Base-by-base conservation (phyloP, 2,329 filamentous ascomycete genomes). In the Xylaria sp. region DNA sequence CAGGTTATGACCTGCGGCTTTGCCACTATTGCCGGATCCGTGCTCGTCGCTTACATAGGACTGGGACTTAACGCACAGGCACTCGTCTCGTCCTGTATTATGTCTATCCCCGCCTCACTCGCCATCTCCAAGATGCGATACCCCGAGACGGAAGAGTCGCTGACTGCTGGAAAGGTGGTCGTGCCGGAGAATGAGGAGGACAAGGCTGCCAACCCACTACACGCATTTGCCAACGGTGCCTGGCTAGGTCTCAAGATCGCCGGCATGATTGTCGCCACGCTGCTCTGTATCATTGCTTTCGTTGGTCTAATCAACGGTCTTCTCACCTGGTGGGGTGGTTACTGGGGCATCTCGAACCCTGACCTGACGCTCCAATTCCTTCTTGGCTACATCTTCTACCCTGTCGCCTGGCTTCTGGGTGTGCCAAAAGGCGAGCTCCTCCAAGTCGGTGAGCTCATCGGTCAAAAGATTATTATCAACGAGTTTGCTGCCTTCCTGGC, bases 1-100 rank as follows among this genome's bases (percentile, higher is more conserved):
- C 94, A 97, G 82, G 87, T 97, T 80, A 94, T 98, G 93, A 92
- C 91, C 63, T 97, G 92, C 73, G 94, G 94, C 70, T 97, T 97
- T 75, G 94, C 94, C 27, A 97, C 94, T 55, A 97, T 98, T 75
- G 92, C 94, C 13, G 94, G 94, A 69, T 93, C 91, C 75, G 93
- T 97, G 13, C 84, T 98, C 44, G 91, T 96, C 32, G 92, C 92
- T 16, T 98, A 97, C 80, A 94, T 97, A 71, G 84, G 85, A 32
- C 89, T 97, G 75, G 94, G 94, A 48, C 85, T 97, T 64, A 96
- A 94, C 79, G 85, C 92, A 0, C 92, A 97, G 79, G 94, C 93
- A 2, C 85, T 98, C 55, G 91, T 97, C 32, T 97, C 93, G 1
- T 94, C 92, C 8, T 97, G 94, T 78, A 94, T 97, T 79, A 98